phyloP scores from a whole-genome alignment of 768 basidiomycete genomes.

The Mycena chlorophos region DNA sequence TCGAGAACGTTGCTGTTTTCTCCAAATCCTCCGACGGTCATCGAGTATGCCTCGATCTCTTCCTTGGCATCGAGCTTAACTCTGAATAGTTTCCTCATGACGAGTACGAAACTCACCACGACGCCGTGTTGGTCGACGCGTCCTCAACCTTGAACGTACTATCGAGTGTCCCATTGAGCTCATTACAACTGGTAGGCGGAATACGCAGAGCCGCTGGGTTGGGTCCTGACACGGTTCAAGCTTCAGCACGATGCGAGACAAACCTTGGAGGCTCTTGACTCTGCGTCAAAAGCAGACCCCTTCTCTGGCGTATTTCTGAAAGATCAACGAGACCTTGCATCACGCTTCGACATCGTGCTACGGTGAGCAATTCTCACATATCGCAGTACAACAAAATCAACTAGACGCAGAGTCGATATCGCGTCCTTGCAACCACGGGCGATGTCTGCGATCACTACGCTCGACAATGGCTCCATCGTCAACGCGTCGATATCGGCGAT shows the following conservation, averaged over 20 bases:
- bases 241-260: slow-evolving; percentile 72
- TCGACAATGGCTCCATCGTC: slow-evolving; percentile 63
- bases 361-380: slow-evolving; percentile 40
- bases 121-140: slow-evolving; percentile 75
- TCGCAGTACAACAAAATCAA: background rate
- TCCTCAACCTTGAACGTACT: slow-evolving; percentile 77
- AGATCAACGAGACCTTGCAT: slow-evolving; percentile 61
- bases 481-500: slow-evolving; percentile 58
- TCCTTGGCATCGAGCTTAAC: slow-evolving; percentile 1
- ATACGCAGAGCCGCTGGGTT: too few relatives aligned
- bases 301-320: slow-evolving; percentile 74
- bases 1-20: slow-evolving; percentile 55
- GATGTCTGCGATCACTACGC: slow-evolving; percentile 42
- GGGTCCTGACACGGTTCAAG: too few relatives aligned
- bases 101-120: slow-evolving; percentile 52
- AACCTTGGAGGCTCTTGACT: slow-evolving; percentile 67
- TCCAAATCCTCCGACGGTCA: slow-evolving; percentile 57
- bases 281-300: slow-evolving; percentile 50
- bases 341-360: slow-evolving; percentile 74
- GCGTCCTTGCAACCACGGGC: slow-evolving; percentile 46
- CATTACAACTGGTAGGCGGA: slow-evolving; percentile 68
- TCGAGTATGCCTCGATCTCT: slow-evolving; percentile 40
- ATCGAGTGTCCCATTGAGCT: slow-evolving; percentile 71
- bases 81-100: slow-evolving; percentile 53
- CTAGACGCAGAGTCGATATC: slow-evolving; percentile 51